phyloP scores from a whole-genome alignment of 768 basidiomycete genomes.

The Lyophyllum decastes region DNA sequence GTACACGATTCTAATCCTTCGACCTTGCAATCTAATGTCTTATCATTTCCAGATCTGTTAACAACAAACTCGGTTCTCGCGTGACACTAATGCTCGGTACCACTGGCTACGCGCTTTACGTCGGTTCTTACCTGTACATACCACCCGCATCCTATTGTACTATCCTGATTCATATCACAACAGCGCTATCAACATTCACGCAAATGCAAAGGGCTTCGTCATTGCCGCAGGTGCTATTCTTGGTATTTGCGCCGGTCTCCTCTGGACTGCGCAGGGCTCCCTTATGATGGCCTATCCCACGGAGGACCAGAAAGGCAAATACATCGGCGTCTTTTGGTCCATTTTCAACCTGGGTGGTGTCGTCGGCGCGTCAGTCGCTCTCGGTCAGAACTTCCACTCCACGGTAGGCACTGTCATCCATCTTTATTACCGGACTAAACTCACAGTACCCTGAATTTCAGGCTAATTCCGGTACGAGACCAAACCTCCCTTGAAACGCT shows the following conservation, averaged over 20 bases:
- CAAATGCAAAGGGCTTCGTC: slow-evolving; percentile 61
- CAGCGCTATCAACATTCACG: slow-evolving; percentile 73
- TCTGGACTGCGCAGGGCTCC: slow-evolving; percentile 85
- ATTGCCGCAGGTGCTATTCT: slow-evolving; percentile 73
- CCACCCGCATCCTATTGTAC: neutral
- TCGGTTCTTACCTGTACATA: slow-evolving; percentile 70
- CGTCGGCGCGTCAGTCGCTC: slow-evolving; percentile 73
- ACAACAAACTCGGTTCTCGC: slow-evolving; percentile 77
- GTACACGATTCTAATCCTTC: neutral
- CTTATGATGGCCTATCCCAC: slow-evolving; percentile 86
- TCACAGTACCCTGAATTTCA: slow-evolving; percentile 24
- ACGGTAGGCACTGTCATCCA: slow-evolving; percentile 36
- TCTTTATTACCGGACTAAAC: neutral
- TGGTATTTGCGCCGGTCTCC: slow-evolving; percentile 68
- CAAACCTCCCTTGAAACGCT: neutral
- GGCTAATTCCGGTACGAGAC: slow-evolving; percentile 40
- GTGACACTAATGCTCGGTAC: slow-evolving; percentile 76
- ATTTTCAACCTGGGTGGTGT: slow-evolving; percentile 85
- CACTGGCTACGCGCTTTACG: slow-evolving; percentile 74
- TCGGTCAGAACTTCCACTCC: slow-evolving; percentile 71
- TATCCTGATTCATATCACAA: neutral
- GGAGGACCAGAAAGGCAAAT: slow-evolving; percentile 76
- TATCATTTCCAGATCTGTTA: slow-evolving; percentile 57
- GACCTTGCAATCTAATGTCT: neutral
- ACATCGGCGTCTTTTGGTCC: slow-evolving; percentile 80